A percentile compares a stretch with the other conserved stretches of the same genome.
These are phyloP conservation scores for Torulaspora maleeae DNA, from an alignment of 805 yeast genomes.

Conservation along the genomic window DNA sequence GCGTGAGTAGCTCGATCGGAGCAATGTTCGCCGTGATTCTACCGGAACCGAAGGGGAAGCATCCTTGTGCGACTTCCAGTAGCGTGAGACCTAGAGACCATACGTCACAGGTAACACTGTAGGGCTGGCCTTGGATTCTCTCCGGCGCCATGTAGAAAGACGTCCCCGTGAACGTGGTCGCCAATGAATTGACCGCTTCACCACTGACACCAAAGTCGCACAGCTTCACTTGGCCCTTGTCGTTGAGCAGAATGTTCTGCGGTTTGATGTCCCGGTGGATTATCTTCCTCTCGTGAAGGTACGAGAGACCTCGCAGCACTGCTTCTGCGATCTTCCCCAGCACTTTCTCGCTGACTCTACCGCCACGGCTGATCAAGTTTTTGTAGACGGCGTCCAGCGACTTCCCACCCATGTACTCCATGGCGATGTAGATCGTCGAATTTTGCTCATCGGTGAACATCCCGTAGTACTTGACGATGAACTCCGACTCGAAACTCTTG, in stretches of 20 bases:
- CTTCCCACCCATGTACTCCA: constrained; percentile 96
- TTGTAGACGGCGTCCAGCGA: constrained; percentile 89
- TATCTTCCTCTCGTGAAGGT: constrained; percentile 79
- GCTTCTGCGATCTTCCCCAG: constrained; percentile 86
- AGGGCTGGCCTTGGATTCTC: constrained; percentile 91
- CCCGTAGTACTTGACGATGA: constrained; percentile 89
- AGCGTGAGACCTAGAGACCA: constrained; percentile 95
- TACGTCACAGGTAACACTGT: constrained; percentile 90
- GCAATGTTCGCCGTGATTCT: constrained; percentile 47
- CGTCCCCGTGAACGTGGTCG: constrained; percentile 96
- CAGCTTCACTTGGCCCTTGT: constrained; percentile 75
- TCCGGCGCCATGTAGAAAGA: constrained; percentile 99
- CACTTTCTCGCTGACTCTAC: constrained; percentile 88
- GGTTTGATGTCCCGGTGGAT: constrained; percentile 97
- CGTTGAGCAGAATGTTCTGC: constrained; percentile 77
- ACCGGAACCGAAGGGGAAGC: constrained; percentile 66
- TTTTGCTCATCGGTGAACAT: constrained; percentile 74
- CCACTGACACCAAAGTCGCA: constrained; percentile 99
- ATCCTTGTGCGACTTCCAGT: constrained; percentile 89
- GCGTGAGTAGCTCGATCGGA: constrained; percentile 80
- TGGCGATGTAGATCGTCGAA: constrained; percentile 84
- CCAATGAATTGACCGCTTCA: constrained; percentile 89
- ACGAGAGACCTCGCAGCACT: constrained; percentile 78
- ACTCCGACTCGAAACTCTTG: constrained; percentile 72
- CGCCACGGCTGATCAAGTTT: constrained; percentile 65